Conservation (phyloP, 1,284 basidiomycete genomes). For the Marasmius oreades region DNA sequence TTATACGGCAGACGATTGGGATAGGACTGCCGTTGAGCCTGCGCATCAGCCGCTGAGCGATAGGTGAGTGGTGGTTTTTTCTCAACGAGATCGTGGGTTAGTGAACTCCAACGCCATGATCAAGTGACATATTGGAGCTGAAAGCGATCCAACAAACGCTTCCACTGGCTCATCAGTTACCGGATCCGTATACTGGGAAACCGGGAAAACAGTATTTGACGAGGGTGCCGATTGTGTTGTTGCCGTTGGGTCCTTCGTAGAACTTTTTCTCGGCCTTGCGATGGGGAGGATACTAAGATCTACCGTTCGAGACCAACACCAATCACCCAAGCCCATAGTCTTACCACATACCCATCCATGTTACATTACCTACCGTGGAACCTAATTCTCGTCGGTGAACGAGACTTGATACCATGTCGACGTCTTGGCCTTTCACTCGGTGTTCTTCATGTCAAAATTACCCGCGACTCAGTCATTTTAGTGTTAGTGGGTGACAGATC, state of each 20-base stretch:
- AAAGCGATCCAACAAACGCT: conserved; percentile 58
- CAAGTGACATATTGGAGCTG: conserved; percentile 60
- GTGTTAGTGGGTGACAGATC: no score
- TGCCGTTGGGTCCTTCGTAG: conserved; percentile 34
- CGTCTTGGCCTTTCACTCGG: no score
- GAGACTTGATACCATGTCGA: no score
- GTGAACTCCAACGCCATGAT: conserved; percentile 1
- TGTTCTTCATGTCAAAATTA: no score
- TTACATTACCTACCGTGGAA: no score
- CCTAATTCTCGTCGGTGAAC: no score
- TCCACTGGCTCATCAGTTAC: conserved; percentile 46
- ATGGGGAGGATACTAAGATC: not conserved
- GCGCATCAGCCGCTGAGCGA: conserved; percentile 26
- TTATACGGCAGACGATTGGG: conserved; percentile 48
- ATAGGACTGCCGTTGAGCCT: conserved; percentile 37
- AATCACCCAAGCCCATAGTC: no score
- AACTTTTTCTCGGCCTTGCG: not conserved
- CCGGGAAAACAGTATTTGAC: conserved; percentile 37
- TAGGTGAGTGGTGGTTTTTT: not conserved
- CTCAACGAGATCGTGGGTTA: not conserved
- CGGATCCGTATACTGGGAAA: conserved; percentile 34
- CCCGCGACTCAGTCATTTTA: no score
- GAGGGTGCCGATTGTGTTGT: conserved; percentile 48
- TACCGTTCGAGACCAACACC: not conserved
- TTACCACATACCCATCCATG: no score